These are phyloP conservation scores for Plasmodium reichenowi DNA, from an alignment of 169 alveolate genomes.

Conservation along the genomic window DNA sequence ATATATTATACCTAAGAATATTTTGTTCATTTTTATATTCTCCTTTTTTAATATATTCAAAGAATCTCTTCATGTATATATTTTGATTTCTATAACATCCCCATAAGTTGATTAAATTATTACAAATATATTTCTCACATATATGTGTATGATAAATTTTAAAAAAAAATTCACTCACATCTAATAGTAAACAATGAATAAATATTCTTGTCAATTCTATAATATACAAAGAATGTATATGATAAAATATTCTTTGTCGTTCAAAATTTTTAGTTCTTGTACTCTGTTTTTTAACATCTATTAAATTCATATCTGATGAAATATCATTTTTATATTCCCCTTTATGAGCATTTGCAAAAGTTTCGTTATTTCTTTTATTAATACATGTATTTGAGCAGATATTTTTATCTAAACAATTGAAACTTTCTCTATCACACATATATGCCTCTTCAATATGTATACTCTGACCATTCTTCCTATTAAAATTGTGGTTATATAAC, in stretches of 20 bases:
- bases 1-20: background rate
- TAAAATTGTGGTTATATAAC: too few species aligned
- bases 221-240: conserved; percentile 10
- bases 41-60: conserved; percentile 15
- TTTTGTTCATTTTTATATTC: background rate
- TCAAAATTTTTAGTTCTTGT: too few species aligned
- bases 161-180: conserved; percentile 38
- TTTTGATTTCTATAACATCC: conserved; percentile 30
- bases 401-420: too few species aligned
- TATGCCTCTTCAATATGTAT: too few species aligned
- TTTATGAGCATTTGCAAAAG: too few species aligned
- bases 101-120: conserved; percentile 43
- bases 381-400: too few species aligned
- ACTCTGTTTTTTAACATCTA: background rate
- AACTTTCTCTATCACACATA: too few species aligned
- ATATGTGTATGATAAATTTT: conserved; percentile 16
- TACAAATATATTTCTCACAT: conserved; percentile 50
- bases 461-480: too few species aligned
- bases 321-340: too few species aligned
- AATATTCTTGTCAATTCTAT: conserved; percentile 42
- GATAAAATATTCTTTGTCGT: too few species aligned
- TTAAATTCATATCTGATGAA: background rate
- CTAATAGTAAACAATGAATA: conserved; percentile 61
- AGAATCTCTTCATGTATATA: conserved; percentile 47
- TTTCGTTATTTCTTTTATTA: too few species aligned